Conservation (phyloP, 768 basidiomycete species). For the Solioccasus polychromus region DNA sequence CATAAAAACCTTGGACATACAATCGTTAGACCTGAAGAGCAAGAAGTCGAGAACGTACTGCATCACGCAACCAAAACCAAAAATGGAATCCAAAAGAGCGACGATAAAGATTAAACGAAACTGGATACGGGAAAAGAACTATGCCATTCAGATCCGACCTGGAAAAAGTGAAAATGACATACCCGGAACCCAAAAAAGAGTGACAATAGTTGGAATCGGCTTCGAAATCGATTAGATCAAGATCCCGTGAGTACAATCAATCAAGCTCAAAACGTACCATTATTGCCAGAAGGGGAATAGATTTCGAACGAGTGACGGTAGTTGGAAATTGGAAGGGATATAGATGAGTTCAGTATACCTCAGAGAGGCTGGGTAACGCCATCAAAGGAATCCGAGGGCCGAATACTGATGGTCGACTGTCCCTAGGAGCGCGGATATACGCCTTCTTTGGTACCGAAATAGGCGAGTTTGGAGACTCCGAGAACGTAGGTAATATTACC, state of each 20-base stretch:
- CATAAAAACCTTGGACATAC: background rate
- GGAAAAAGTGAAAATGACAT: background rate
- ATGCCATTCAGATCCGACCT: background rate
- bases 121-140: background rate
- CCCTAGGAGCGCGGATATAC: no score
- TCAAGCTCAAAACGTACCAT: no score
- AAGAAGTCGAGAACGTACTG: background rate
- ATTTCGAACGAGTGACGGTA: constrained; percentile 20
- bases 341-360: no score
- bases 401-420: no score
- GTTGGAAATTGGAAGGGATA: no score
- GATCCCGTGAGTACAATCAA: background rate
- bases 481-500: no score
- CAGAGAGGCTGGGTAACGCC: no score
- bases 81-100: background rate
- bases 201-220: constrained; percentile 15
- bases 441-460: no score
- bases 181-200: constrained; percentile 10
- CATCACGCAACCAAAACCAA: constrained; percentile 1
- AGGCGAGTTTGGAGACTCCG: no score
- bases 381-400: no score
- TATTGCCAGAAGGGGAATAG: no score
- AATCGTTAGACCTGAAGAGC: background rate
- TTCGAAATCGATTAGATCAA: no score
- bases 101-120: background rate